A percentile compares a stretch with the other conserved stretches of the same genome.
phyloP scores from a whole-genome alignment of 2,329 filamentous ascomycete genomes.

The Bertia moriformis region DNA sequence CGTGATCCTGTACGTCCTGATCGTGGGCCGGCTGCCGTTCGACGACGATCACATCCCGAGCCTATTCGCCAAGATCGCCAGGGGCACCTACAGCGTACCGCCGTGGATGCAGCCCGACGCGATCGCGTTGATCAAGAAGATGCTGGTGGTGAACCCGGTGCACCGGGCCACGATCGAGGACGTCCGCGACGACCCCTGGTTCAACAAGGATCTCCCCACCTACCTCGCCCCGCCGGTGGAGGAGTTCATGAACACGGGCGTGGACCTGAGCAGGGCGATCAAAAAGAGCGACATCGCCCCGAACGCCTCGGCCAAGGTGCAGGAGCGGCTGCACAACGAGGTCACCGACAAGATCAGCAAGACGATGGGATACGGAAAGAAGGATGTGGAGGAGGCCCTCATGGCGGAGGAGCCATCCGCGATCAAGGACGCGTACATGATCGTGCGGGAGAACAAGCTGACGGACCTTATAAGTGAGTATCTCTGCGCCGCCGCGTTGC shows the following conservation, averaged over 20 bases:
- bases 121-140: conserved; percentile 45
- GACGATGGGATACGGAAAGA: conserved; percentile 61
- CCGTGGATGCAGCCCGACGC: conserved; percentile 55
- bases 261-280: conserved; percentile 55
- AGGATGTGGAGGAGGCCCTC: conserved; percentile 61
- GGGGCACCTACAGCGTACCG: conserved; percentile 57
- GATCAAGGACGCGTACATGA: conserved; percentile 66
- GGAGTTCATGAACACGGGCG: conserved; percentile 55
- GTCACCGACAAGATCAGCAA: conserved; percentile 59
- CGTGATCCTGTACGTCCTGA: conserved; percentile 46
- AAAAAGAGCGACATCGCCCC: conserved; percentile 46
- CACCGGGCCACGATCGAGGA: conserved; percentile 59
- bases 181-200: conserved; percentile 61
- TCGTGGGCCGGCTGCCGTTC: conserved; percentile 51
- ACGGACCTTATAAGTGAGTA: conserved; percentile 58
- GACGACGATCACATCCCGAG: conserved; percentile 67
- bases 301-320: conserved; percentile 41
- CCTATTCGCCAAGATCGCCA: conserved; percentile 63
- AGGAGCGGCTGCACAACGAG: conserved; percentile 52
- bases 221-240: conserved; percentile 55
- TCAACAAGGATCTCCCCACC: conserved; percentile 49
- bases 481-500: no score
- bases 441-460: conserved; percentile 61
- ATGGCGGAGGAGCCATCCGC: conserved; percentile 58
- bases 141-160: conserved; percentile 60